Evolutionary conservation across 1,139 yeast species (phyloP), one percentile per base, ranked within the genome.

Genomic region (Protomyces gravidus): DNA sequence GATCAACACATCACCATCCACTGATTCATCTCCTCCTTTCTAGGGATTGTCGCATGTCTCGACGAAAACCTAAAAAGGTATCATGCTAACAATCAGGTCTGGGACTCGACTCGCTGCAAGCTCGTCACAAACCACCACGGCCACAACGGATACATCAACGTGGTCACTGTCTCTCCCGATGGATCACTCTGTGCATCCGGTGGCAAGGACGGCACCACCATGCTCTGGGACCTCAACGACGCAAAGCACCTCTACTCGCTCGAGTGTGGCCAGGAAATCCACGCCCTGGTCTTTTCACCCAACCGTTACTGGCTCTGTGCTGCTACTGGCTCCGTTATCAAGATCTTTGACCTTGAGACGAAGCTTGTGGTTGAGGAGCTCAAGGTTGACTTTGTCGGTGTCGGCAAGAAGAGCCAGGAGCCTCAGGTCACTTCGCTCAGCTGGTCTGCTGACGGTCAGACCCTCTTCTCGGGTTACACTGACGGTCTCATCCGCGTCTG

Each of bases 291-390:
- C 73, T 94, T 92, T 96, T 90, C 98, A 77, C 98, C 99, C 80
- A 88, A 89, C 95, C 90, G 98, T 86, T 94, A 89, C 94, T 92
- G 98, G 98, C 88, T 94, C 78, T 94, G 96, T 77, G 98, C 97
- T 80, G 98, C 98, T 75, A 92, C 99, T 73, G 82, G 96, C 70
- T 80, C 96, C 70, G 94, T 97, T 75, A 89, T 94, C 82, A 90
- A 89, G 89, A 86, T 94, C 84, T 92, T 85, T 89, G 89, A 90
- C 85, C 86, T 92, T 78, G 95, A 89, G 82, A 92, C 88, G 81
- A 86, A 95, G 81, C 80, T 81, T 72, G 83, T 90, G 78, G 89
- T 90, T 80, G 98, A 92, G 76, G 97, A 92, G 83, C 88, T 92
- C 80, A 89, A 87, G 82, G 97, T 97, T 76, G 98, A 92, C 82